Conservation (phyloP, 1,139 yeast species). For the Yamadazyma membranifaciens region DNA sequence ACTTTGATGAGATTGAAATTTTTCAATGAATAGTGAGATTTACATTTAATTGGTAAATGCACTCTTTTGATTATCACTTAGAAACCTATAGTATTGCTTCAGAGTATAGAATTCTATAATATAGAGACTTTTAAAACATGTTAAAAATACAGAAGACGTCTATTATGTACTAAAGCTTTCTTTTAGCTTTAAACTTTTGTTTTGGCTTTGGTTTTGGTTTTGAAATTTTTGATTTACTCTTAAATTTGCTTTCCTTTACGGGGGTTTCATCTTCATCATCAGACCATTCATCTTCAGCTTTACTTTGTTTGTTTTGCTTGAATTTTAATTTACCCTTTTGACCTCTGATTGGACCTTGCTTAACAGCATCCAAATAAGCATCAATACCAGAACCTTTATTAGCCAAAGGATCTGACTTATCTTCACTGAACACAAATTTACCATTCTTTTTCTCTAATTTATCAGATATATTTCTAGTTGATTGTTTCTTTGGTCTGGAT, state of each 20-base stretch:
- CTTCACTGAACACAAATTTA: constrained; percentile 49
- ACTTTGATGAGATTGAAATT: constrained; percentile 11
- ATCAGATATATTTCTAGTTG: constrained; percentile 41
- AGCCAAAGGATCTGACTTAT: constrained; percentile 48
- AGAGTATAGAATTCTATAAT: neutral
- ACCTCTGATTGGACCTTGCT: constrained; percentile 90
- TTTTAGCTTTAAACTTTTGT: constrained; percentile 56
- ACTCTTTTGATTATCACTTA: too few relatives aligned
- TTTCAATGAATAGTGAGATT: constrained; percentile 7
- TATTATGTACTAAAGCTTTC: constrained; percentile 36
- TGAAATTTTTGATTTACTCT: constrained; percentile 25
- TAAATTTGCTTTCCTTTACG: constrained; percentile 8
- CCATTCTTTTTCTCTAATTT: constrained; percentile 56
- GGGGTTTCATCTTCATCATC: constrained; percentile 24
- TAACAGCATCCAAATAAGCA: constrained; percentile 91
- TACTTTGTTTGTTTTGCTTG: constrained; percentile 58
- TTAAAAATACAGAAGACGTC: too few relatives aligned
- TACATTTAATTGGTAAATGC: neutral
- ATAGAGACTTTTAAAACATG: too few relatives aligned
- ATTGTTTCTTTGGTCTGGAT: constrained; percentile 65
- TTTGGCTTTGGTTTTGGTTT: constrained; percentile 46
- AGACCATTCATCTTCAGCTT: constrained; percentile 57
- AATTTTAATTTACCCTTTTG: constrained; percentile 88
- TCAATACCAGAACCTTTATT: constrained; percentile 61
- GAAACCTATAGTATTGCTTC: too few relatives aligned